Evolutionary conservation across 1,284 basidiomycete species (phyloP).

Genomic region (Moesziomyces antarcticus): DNA sequence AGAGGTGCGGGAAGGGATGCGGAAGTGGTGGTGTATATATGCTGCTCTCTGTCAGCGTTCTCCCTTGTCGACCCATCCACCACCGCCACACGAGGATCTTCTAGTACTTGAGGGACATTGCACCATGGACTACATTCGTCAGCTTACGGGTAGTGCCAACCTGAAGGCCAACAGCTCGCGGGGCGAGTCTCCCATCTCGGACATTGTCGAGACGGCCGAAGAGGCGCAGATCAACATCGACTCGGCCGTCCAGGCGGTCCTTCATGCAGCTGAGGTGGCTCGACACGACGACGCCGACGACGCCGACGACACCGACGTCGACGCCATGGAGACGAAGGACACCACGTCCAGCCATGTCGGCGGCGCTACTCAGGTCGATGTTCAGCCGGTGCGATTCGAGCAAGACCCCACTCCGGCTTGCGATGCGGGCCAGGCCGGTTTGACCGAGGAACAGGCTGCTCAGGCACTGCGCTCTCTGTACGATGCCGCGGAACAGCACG

Average conservation of each 20-base stretch:
- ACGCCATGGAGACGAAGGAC: too few relatives aligned
- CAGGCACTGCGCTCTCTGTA: too few relatives aligned
- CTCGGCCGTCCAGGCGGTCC: not conserved
- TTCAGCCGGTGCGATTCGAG: too few relatives aligned
- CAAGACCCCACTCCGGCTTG: too few relatives aligned
- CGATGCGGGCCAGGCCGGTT: too few relatives aligned
- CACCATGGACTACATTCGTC: constrained; percentile 3
- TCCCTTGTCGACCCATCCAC: not conserved
- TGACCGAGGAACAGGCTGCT: too few relatives aligned
- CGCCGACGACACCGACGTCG: too few relatives aligned
- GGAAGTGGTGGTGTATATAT: constrained; percentile 4
- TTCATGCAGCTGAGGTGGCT: constrained; percentile 3
- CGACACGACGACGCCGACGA: not conserved
- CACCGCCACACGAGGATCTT: not conserved
- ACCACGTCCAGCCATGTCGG: too few relatives aligned
- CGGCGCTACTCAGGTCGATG: too few relatives aligned
- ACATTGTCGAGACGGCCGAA: constrained; percentile 12
- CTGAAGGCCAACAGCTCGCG: not conserved
- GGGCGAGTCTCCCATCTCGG: constrained; percentile 18
- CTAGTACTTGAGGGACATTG: not conserved
- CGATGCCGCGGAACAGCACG: too few relatives aligned
- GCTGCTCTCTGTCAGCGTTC: not conserved
- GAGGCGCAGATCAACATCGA: constrained; percentile 3
- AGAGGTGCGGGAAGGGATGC: not conserved
- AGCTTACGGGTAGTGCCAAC: not conserved